Base-by-base conservation (phyloP, 176 grass and related monocot genomes). In the Carex pumila region DNA sequence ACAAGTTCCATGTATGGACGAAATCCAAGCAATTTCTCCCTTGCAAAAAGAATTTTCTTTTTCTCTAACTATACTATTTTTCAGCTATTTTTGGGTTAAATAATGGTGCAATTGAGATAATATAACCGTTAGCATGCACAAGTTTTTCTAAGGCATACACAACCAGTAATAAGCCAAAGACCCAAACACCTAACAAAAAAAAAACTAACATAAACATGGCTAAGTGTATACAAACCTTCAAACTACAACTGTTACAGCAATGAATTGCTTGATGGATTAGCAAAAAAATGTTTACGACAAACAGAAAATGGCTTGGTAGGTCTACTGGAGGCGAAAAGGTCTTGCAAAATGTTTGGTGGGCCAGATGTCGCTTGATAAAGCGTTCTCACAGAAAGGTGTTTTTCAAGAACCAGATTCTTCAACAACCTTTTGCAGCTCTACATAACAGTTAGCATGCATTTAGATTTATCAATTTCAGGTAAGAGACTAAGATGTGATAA, bases 391-490 rank as follows among this genome's bases (percentile, higher is more conserved):
- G 71, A 82, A 79, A 98, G 86, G 80, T 92, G 88, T 18, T 86
- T 85, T 45, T 93, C 91, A 8, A 81, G 50, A 75, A 84, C 36
- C 61, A 93, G 41, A 88, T 82, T 90, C 66, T 92, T 86, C 80
- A 98, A 63, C 69, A 98, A 87, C 66, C 86, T 85, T 90, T 89
- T 89, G 88, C 92, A 95, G 59, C 84, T 98, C 95, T 98, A 86
- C 45, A 90, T 69, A 74, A 60, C 52, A 59, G 59, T 53, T 76
- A 84, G 69, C 86, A 87, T 1, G 41, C 60, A 6, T 75, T 70
- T 36, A 25, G 25, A 17, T 9, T 68, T 69, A 74, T 17, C 45
- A 37, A 71, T 78, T 31, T 79, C 64, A 30, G 12, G 47, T 50
- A 50, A 50, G 47, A 50, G 47, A 50, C 39, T 39, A 52, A 34